Base-by-base conservation (phyloP, 2,329 filamentous ascomycete genomes). In the Knufia fluminis region DNA sequence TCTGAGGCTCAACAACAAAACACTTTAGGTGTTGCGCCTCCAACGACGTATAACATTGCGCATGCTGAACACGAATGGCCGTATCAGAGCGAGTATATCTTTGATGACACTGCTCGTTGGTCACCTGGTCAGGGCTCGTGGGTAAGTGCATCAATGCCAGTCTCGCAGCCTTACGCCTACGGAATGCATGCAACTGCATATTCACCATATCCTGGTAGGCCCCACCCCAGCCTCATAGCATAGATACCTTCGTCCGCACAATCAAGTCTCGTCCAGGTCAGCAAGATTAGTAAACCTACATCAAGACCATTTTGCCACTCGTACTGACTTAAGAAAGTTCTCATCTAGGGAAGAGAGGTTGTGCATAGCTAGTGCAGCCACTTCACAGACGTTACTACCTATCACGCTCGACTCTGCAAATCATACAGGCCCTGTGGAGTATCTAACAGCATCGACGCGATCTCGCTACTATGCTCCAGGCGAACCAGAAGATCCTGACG, bases 401-500 rank as follows among this genome's bases (percentile, higher is more conserved):
- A 32, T 10, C 10, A 33, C n/a, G 23, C 22, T 33, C 6, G 42
- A 45, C 17, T 22, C 26, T 17, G 10, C 40, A 28, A 4, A 17
- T 4, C 22, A 17, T 10, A n/a, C 10, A 10, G 40, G 20, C n/a
- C 6, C 9, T 26, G 14, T 17, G 3, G 8, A 28, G 10, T 10
- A 42, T 16, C 20, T 7, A 23, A 14, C 14, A 19, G 24, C 42
- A n/a, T 6, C 42, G 16, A 20, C 42, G 16, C n/a, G 19, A 19
- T 8, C 10, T 10, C 28, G 4, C 24, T 22, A 32, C 3, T 19
- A 45, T 33, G 46, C 50, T 52, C 70, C 71, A 50, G 71, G 74
- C 48, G 73, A 75, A 6, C 6, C 6, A 56, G 70, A 75, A 44
- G 71, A 72, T 48, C 77, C 79, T 33, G 79, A 84, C 49, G 79